Evolutionary conservation across 768 basidiomycete species (phyloP).

Genomic region (Pleurotus citrinopileatus): DNA sequence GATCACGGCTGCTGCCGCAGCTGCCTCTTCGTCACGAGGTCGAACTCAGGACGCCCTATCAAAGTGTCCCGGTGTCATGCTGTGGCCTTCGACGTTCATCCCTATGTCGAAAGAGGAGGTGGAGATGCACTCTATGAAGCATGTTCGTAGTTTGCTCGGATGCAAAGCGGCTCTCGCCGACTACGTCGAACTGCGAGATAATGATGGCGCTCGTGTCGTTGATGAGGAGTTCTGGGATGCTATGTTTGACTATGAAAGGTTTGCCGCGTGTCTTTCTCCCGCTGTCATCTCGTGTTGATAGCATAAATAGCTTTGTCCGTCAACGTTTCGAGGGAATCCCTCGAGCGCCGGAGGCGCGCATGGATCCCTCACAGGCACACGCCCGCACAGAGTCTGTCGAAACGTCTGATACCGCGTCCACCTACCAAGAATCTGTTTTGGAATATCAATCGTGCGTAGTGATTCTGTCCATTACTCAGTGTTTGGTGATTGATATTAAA

Average conservation of each 20-base stretch:
- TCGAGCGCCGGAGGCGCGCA: neutral
- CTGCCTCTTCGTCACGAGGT: constrained; percentile 1
- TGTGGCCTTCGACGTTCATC: constrained; percentile 42
- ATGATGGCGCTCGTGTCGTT: constrained; percentile 18
- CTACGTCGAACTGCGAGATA: constrained; percentile 24
- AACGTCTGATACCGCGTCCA: constrained; percentile 9
- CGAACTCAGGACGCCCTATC: constrained; percentile 17
- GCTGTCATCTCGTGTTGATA: neutral
- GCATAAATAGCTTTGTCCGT: constrained; percentile 18
- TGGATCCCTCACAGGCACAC: constrained; percentile 10
- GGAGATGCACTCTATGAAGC: constrained; percentile 47
- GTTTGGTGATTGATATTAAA: neutral
- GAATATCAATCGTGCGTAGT: constrained; percentile 11
- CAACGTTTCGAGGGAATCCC: constrained; percentile 21
- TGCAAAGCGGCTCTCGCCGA: constrained; percentile 39
- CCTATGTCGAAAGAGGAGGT: constrained; percentile 38
- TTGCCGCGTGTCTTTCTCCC: constrained; percentile 7
- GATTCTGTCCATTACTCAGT: neutral
- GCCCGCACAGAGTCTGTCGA: constrained; percentile 10
- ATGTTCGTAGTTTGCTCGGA: constrained; percentile 41
- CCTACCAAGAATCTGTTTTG: constrained; percentile 11
- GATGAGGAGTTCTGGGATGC: constrained; percentile 24
- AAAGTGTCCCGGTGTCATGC: constrained; percentile 45
- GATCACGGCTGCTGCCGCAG: constrained; percentile 1
- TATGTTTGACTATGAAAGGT: constrained; percentile 40